Evolutionary conservation across 441 rosid species (phyloP), one percentile per base, ranked within the genome.

Genomic region (California macrophylla): DNA sequence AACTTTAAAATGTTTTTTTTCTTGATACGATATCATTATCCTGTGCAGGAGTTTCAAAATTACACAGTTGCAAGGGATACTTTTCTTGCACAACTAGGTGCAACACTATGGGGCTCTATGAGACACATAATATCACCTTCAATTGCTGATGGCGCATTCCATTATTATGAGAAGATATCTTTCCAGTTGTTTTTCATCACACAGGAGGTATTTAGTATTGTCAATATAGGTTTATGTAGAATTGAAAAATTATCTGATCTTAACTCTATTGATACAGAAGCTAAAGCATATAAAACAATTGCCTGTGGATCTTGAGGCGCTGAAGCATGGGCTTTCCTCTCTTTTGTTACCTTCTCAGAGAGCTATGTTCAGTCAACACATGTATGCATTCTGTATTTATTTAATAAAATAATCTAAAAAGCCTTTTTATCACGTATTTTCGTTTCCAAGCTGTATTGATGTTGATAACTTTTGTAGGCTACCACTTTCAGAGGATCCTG

Each of bases 61-160:
- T 95, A 92, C 83, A 92, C 99, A 5, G 93, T 95, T 83, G 99
- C 99, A 66, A 92, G 95, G 28, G 99, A 95, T 87, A 81, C 92
- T 54, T 90, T 95, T 83, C 97, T 95, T 69, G 88, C 99, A 54
- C 98, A 95, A 80, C 81, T 95, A 77, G 99, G 98, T 74, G 89
- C 98, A 34, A 87, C 91, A 30, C 84, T 95, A 34, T 89, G 97
- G 99, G 99, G 97, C 45, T 88, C 98, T 29, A 82, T 95, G 93
- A 88, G 93, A 80, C 99, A 95, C 68, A 76, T 95, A 70, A 71
- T 90, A 76, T 87, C 99, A 64, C 99, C 98, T 56, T 95, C 98
- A 66, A 81, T 92, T 78, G 90, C 96, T 77, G 98, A 92, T 77
- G 99, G 97, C 72, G 93, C 97, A 79, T 92, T 90, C 81, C 99